Evolutionary conservation across 139 green algal genomes (phyloP), one percentile per base, ranked within the genome.

Genomic region (Chara braunii): DNA sequence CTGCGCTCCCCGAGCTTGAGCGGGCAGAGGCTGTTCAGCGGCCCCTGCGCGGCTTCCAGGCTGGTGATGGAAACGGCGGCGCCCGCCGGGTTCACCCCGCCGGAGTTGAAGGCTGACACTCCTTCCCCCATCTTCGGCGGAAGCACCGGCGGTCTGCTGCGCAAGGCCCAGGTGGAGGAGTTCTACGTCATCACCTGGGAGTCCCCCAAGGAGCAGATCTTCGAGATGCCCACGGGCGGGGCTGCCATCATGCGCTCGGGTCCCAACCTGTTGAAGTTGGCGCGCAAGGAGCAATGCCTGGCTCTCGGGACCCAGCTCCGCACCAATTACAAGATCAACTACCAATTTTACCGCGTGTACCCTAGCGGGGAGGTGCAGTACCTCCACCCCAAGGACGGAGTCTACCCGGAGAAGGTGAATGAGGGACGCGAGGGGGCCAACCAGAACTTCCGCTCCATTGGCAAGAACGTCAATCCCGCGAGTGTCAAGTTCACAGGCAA

Each of bases 371-470:
- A 97, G 85, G 92, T 97, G 35, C 77, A 97, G 85, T 98, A 99
- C 88, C 74, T 99, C 56, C 92, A 99, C 84, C 93, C 93, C 57
- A 94, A 92, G 82, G 90, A 99, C 68, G 93, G 93, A 44, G 89
- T 96, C 32, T 97, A 97, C 89, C 92, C 93, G 34, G 93, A 99
- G 87, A 96, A 96, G 90, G 93, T 99, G 29, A 97, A 97, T 83
- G 80, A 83, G 32, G 91, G 91, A 73, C 86, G 93, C 65, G 70
- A 78, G 1, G 81, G 78, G 28, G 85, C 79, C 37, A 95, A 95
- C 85, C 71, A 85, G 70, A 95, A 95, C 83, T 81, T 91, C 68
- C 80, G 92, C 57, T 77, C 84, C 72, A 99, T 99, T 44, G 93
- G 93, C 57, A 70, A 95, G 74, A 99, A 99, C 86, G 61, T 84